Conservation (phyloP, 805 yeast species). For the Candida piceae region DNA sequence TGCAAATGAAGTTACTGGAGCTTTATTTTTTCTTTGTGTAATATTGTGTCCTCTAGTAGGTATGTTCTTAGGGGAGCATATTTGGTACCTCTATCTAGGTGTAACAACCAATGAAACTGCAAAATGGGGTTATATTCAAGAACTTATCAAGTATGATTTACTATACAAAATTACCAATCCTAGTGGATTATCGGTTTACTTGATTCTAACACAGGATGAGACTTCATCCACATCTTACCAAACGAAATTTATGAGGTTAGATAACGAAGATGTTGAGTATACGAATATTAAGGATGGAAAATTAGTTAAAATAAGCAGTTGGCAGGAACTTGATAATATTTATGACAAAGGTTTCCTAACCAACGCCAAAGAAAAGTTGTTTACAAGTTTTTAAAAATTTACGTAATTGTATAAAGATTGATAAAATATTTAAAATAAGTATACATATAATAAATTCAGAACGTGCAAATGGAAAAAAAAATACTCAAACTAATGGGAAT, state of each 20-base stretch:
- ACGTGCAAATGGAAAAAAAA: too few species aligned
- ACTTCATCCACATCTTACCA: neutral
- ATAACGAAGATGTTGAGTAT: conserved; percentile 4
- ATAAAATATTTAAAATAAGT: too few species aligned
- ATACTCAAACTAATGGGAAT: too few species aligned
- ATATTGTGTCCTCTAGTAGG: conserved; percentile 34
- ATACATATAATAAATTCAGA: too few species aligned
- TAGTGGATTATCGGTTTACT: neutral
- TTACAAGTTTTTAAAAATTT: conserved; percentile 11
- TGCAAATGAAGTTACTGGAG: conserved; percentile 37
- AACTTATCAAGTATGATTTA: conserved; percentile 27
- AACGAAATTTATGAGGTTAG: conserved; percentile 4
- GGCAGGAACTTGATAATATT: conserved; percentile 36
- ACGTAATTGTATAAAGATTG: too few species aligned
- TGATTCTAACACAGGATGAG: conserved; percentile 1
- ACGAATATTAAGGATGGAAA: conserved; percentile 1
- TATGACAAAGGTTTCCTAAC: conserved; percentile 46
- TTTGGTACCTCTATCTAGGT: conserved; percentile 47
- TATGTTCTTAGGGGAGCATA: conserved; percentile 36
- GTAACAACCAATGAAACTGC: conserved; percentile 52
- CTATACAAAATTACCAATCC: conserved; percentile 23
- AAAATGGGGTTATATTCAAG: conserved; percentile 49
- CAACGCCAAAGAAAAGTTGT: conserved; percentile 35
- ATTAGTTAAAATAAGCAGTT: conserved; percentile 11
- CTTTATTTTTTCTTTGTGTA: conserved; percentile 35